phyloP scores from a whole-genome alignment of 176 grass and related monocot genomes.

The Areca catechu region DNA sequence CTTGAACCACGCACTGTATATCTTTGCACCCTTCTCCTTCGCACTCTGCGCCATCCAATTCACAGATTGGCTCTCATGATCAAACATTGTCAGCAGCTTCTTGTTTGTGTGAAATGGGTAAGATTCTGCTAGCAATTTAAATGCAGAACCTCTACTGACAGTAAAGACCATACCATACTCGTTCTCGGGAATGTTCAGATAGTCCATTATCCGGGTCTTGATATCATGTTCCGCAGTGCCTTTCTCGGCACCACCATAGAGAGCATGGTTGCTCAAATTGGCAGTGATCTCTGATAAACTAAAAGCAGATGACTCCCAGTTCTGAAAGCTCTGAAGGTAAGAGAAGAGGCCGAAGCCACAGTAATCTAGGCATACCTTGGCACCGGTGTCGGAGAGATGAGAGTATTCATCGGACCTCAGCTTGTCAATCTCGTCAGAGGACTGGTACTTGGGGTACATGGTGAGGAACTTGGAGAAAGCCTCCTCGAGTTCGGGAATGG shows the following conservation, averaged over 20 bases:
- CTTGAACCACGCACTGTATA: conserved; percentile 72
- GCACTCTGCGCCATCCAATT: conserved; percentile 87
- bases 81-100: conserved; percentile 88
- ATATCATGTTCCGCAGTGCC: conserved; percentile 78
- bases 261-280: conserved; percentile 90
- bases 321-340: conserved; percentile 69
- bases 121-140: conserved; percentile 79
- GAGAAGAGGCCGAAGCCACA: conserved; percentile 98
- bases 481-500: conserved; percentile 50
- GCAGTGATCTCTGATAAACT: conserved; percentile 80
- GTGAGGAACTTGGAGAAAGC: conserved; percentile 74
- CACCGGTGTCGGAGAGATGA: conserved; percentile 50
- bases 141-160: conserved; percentile 87
- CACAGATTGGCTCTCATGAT: conserved; percentile 96
- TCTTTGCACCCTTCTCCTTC: conserved; percentile 85
- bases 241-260: conserved; percentile 74
- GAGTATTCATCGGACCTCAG: conserved; percentile 81
- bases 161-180: conserved; percentile 95
- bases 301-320: conserved; percentile 62
- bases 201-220: conserved; percentile 78
- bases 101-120: conserved; percentile 96
- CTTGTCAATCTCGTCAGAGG: conserved; percentile 58
- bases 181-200: conserved; percentile 92
- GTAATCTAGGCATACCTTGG: conserved; percentile 94
- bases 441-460: conserved; percentile 85